A percentile compares a stretch with the other conserved stretches of the same genome.
These are phyloP conservation scores for Digitaria exilis DNA, from an alignment of 202 grass and related monocot species.

Conservation along the genomic window DNA sequence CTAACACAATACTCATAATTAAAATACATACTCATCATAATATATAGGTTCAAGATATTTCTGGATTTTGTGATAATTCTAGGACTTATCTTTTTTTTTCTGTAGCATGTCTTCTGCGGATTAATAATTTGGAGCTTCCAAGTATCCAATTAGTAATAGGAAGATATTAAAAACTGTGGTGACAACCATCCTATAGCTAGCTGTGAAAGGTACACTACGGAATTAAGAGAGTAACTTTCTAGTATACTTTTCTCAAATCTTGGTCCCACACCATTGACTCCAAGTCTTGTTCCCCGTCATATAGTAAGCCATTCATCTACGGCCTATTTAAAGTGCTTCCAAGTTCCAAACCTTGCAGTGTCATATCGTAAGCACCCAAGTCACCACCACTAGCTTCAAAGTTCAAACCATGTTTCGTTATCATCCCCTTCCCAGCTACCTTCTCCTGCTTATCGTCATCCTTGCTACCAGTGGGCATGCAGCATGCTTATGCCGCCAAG, in stretches of 20 bases:
- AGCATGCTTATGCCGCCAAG: constrained; percentile 15
- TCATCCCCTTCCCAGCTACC: not conserved
- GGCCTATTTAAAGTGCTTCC: not conserved
- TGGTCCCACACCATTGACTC: not conserved
- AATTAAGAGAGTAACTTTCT: no score
- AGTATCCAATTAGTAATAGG: no score
- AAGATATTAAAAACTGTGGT: no score
- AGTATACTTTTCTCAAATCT: not conserved
- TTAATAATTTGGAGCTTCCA: no score
- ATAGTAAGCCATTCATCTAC: not conserved
- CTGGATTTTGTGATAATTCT: no score
- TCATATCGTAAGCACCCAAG: not conserved
- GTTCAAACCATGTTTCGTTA: not conserved
- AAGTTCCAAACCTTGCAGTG: not conserved
- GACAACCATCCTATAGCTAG: no score
- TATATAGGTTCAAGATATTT: no score
- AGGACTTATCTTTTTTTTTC: no score
- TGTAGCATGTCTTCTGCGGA: no score
- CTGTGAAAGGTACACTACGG: no score
- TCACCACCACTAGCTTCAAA: not conserved
- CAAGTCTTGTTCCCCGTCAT: not conserved
- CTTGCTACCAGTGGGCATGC: not conserved
- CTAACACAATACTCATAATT: no score
- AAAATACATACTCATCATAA: no score
- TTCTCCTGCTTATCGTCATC: not conserved